Evolutionary conservation across 192 early-diverging fungal species (phyloP), one percentile per base, ranked within the genome.

Genomic region (Spizellomyces punctatus): DNA sequence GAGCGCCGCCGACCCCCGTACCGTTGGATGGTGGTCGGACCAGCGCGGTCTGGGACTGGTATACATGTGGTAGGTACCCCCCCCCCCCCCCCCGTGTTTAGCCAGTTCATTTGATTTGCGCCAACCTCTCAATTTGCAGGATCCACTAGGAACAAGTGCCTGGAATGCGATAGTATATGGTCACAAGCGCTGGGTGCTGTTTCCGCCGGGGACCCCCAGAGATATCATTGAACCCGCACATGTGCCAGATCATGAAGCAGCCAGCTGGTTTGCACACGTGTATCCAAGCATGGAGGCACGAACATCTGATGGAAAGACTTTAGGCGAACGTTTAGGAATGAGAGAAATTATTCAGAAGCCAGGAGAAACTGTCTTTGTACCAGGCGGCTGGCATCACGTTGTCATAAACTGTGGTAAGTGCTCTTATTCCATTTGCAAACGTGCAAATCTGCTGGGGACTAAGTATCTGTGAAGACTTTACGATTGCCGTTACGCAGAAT

Each of bases 321-420:
- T 92, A 14, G 89, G 82, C 21, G 79, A 88, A 56, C 69, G 82
- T 58, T 78, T 86, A n/a, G 90, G 88, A 2, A 89, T 92, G 84
- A 67, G 92, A 4, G 80, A 92, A 50, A 81, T 89, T 10, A 63
- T 90, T 52, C 92, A 94, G 68, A 63, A 78, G 43, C 91, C 92
- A 6, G 91, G 91, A 0, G 91, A 94, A 76, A 92, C 88, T 19
- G 87, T 94, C 48, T 92, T 91, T 79, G 91, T 94, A 0, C 92
- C 92, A 14, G 89, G 90, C 43, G 92, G 91, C 1, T 93, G 92
- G 92, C 77, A 80, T 9, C 92, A 92, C 76, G 85, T 92, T 10
- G 92, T 93, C 5, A 90, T 93, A 77, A 93, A 93, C 74, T 72
- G 91, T 21, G 88, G 88, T 87, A 78, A 44, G 50, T 52, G 6